These are phyloP conservation scores for Lactifluus subvellereus DNA, from an alignment of 768 basidiomycete species.

Conservation along the genomic window DNA sequence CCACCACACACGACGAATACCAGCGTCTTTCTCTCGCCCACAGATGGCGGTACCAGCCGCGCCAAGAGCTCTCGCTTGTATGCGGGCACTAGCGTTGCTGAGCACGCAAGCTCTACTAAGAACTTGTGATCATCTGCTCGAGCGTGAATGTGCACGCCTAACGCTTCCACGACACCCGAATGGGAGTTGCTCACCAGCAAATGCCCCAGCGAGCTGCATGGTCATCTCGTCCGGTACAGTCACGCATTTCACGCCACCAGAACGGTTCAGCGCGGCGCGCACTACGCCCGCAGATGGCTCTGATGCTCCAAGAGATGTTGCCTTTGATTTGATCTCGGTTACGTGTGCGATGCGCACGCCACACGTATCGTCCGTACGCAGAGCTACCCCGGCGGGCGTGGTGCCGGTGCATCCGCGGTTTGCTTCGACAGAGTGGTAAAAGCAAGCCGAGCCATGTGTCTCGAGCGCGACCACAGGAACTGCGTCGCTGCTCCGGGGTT, in stretches of 20 bases:
- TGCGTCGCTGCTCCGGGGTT: conserved; percentile 22
- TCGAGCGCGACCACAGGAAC: conserved; percentile 52
- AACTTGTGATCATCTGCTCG: not conserved
- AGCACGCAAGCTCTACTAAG: not conserved
- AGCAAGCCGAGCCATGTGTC: conserved; percentile 57
- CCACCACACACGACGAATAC: not conserved
- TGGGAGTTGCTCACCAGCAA: not conserved
- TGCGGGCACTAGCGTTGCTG: not conserved
- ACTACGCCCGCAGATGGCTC: conserved; percentile 56
- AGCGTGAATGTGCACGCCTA: not conserved
- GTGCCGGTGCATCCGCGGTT: conserved; percentile 37
- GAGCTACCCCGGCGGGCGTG: conserved; percentile 37
- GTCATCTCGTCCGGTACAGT: conserved; percentile 54
- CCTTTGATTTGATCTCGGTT: conserved; percentile 51
- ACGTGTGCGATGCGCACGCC: conserved; percentile 55
- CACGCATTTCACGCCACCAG: conserved; percentile 51
- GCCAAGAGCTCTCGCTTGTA: not conserved
- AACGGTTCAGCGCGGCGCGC: conserved; percentile 55
- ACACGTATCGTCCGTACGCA: conserved; percentile 38
- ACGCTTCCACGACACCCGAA: not conserved
- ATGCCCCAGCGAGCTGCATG: not conserved
- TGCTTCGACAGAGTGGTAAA: conserved; percentile 63
- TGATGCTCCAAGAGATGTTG: conserved; percentile 69
- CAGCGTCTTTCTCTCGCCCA: not conserved
- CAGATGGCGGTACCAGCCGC: not conserved